phyloP scores from a whole-genome alignment of 805 yeast species.

The Komagataella phaffii region DNA sequence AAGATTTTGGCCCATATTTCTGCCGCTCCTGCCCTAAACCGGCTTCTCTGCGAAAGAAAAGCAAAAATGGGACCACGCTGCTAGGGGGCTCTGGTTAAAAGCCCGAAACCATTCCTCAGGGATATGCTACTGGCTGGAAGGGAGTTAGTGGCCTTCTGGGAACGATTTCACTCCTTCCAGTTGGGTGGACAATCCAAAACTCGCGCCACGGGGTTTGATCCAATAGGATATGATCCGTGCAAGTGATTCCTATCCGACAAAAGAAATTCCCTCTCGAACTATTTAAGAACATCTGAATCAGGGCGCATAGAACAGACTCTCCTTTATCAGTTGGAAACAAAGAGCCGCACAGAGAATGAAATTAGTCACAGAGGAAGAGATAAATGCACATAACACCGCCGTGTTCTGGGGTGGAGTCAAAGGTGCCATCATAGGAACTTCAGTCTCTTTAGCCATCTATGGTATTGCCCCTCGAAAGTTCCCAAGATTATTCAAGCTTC shows the following conservation, averaged over 20 bases:
- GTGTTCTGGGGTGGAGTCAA: slow-evolving; percentile 47
- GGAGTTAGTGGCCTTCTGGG: background rate
- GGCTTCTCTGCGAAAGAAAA: background rate
- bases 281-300: background rate
- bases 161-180: background rate
- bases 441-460: slow-evolving; percentile 40
- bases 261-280: background rate
- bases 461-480: slow-evolving; percentile 32
- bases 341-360: slow-evolving; percentile 33
- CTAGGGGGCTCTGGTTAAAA: background rate
- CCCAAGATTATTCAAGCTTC: slow-evolving; percentile 27
- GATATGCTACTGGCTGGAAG: background rate
- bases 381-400: slow-evolving; percentile 47
- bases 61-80: background rate
- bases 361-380: slow-evolving; percentile 51
- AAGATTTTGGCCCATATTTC: background rate
- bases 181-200: background rate
- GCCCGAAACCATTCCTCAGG: background rate
- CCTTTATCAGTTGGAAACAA: background rate
- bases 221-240: background rate
- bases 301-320: background rate
- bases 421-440: slow-evolving; percentile 45
- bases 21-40: background rate
- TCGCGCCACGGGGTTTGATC: background rate
- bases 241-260: background rate